Conservation (phyloP, 345 rosid genomes). For the Eutrema heterophyllum region DNA sequence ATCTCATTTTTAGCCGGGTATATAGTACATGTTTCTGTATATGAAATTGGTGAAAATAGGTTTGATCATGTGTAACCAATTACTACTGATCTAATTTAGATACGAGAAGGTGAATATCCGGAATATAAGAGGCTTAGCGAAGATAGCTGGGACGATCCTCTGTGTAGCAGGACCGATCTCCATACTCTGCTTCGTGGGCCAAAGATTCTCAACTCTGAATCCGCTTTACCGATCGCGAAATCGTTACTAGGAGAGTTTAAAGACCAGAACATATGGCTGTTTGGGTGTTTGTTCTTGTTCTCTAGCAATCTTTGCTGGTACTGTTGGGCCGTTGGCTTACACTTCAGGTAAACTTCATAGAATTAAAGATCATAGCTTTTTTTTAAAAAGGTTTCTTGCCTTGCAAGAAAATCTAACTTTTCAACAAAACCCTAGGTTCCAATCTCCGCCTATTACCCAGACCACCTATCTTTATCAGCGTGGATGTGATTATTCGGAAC, state of each 20-base stretch:
- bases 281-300: constrained; percentile 59
- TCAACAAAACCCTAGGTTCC: constrained; percentile 48
- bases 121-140: constrained; percentile 55
- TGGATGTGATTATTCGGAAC: constrained; percentile 73
- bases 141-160: constrained; percentile 52
- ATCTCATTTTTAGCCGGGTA: constrained; percentile 35
- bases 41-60: not conserved
- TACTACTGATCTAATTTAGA: constrained; percentile 30
- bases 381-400: not conserved
- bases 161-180: constrained; percentile 60
- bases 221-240: not conserved
- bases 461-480: constrained; percentile 55
- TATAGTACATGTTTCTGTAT: not conserved
- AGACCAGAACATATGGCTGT: constrained; percentile 44
- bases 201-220: constrained; percentile 51
- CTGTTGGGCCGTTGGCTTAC: constrained; percentile 67
- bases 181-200: constrained; percentile 67
- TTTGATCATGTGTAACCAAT: not conserved
- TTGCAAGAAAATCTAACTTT: not conserved
- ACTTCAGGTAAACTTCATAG: constrained; percentile 47
- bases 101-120: constrained; percentile 51
- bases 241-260: constrained; percentile 20
- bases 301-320: constrained; percentile 62
- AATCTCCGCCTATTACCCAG: constrained; percentile 45
- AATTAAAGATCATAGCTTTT: not conserved